Evolutionary conservation across 768 basidiomycete species (phyloP).

Genomic region (Boletus pseudo-olivaceus): DNA sequence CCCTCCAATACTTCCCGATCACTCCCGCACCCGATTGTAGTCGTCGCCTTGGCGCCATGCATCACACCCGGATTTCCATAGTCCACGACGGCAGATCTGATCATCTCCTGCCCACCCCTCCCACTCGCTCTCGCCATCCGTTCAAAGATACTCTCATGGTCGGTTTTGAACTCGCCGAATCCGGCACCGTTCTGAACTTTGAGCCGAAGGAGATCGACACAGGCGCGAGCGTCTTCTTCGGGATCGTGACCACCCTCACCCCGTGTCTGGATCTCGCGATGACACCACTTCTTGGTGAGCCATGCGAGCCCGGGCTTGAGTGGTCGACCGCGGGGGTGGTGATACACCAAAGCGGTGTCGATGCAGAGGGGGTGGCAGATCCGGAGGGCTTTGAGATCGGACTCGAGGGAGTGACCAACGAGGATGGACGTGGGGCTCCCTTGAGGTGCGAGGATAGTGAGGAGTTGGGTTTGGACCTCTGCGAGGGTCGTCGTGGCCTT

Average conservation of each 20-base stretch:
- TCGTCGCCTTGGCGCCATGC: conserved; percentile 83
- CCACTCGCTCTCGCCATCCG: conserved; percentile 59
- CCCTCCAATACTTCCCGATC: conserved; percentile 81
- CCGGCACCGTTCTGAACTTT: conserved; percentile 75
- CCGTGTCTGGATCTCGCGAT: conserved; percentile 79
- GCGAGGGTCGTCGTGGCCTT: conserved; percentile 73
- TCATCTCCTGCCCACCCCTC: conserved; percentile 38
- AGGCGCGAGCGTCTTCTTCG: conserved; percentile 90
- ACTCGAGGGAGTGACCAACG: conserved; percentile 93
- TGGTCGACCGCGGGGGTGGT: conserved; percentile 91
- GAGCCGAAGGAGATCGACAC: conserved; percentile 76
- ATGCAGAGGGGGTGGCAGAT: conserved; percentile 84
- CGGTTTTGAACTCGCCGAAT: conserved; percentile 84
- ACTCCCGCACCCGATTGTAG: conserved; percentile 64
- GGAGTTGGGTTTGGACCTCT: conserved; percentile 70
- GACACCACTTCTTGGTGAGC: conserved; percentile 93
- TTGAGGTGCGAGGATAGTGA: conserved; percentile 56
- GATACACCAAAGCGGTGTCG: conserved; percentile 86
- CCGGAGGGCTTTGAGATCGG: conserved; percentile 85
- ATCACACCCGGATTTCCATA: conserved; percentile 79
- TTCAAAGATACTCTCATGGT: conserved; percentile 87
- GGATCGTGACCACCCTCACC: conserved; percentile 91
- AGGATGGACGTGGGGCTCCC: conserved; percentile 66
- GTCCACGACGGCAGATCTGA: conserved; percentile 73
- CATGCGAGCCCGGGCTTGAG: conserved; percentile 96